These are phyloP conservation scores for Suhomyces terraborum DNA, from an alignment of 1,139 yeast genomes.

Conservation along the genomic window DNA sequence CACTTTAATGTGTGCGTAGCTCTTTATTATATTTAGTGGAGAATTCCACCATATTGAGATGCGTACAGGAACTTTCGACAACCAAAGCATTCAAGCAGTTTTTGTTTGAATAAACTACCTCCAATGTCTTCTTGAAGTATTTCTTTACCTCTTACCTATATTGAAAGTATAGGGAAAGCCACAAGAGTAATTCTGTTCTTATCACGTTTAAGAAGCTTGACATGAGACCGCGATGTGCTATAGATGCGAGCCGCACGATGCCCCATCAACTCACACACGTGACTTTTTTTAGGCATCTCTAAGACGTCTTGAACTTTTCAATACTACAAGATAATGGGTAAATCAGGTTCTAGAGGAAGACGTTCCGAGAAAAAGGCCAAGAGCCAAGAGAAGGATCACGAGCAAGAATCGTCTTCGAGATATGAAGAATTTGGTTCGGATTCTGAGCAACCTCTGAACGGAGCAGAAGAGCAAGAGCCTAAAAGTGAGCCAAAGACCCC, in stretches of 20 bases:
- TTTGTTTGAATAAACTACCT: no score
- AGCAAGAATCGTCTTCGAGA: neutral
- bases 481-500: constrained; percentile 21
- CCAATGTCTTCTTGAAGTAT: no score
- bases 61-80: no score
- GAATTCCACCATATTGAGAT: no score
- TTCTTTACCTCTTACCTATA: no score
- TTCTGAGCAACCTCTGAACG: constrained; percentile 8
- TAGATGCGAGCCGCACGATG: constrained; percentile 7
- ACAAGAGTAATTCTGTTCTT: no score
- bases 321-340: constrained; percentile 23
- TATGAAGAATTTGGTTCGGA: constrained; percentile 10
- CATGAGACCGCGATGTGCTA: neutral
- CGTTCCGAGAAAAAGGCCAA: constrained; percentile 50
- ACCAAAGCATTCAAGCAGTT: no score
- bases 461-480: constrained; percentile 10
- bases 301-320: neutral
- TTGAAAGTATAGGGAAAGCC: no score
- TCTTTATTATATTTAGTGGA: no score
- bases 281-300: constrained; percentile 7
- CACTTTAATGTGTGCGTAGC: no score
- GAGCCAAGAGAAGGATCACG: constrained; percentile 29
- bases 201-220: neutral
- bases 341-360: constrained; percentile 72
- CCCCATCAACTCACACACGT: constrained; percentile 4